Evolutionary conservation across 1,284 basidiomycete genomes (phyloP).

Genomic region (Moesziomyces aphidis): DNA sequence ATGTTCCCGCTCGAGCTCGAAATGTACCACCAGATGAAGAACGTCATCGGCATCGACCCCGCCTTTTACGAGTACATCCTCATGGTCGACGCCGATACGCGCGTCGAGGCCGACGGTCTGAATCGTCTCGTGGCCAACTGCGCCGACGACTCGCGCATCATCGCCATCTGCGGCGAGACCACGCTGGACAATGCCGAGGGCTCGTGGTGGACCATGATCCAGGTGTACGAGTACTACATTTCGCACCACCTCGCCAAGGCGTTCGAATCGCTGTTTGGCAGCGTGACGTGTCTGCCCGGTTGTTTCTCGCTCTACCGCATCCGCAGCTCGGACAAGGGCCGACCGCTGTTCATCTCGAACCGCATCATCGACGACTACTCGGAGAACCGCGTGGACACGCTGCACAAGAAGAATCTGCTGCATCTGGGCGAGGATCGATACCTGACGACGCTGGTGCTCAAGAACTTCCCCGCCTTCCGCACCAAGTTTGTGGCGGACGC

Average conservation of each 20-base stretch:
- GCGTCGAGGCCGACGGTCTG: slow-evolving; percentile 80
- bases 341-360: slow-evolving; percentile 73
- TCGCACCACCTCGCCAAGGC: slow-evolving; percentile 90
- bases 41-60: slow-evolving; percentile 98
- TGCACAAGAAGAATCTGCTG: slow-evolving; percentile 88
- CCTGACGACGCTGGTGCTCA: slow-evolving; percentile 91
- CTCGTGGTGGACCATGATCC: slow-evolving; percentile 98
- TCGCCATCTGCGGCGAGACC: slow-evolving; percentile 95
- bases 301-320: slow-evolving; percentile 68
- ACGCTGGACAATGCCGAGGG: slow-evolving; percentile 89
- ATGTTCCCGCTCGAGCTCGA: slow-evolving; percentile 98
- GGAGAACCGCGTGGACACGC: slow-evolving; percentile 94
- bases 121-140: no score
- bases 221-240: slow-evolving; percentile 73
- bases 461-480: slow-evolving; percentile 74
- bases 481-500: slow-evolving; percentile 95
- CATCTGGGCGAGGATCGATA: slow-evolving; percentile 99
- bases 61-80: slow-evolving; percentile 98
- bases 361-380: slow-evolving; percentile 93
- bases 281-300: slow-evolving; percentile 94
- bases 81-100: slow-evolving; percentile 98
- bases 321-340: slow-evolving; percentile 65
- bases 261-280: slow-evolving; percentile 95
- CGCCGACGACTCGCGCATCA: no score
- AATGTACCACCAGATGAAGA: slow-evolving; percentile 99